Evolutionary conservation across 2,329 filamentous ascomycete species (phyloP).

Genomic region (Colletotrichum costaricense): DNA sequence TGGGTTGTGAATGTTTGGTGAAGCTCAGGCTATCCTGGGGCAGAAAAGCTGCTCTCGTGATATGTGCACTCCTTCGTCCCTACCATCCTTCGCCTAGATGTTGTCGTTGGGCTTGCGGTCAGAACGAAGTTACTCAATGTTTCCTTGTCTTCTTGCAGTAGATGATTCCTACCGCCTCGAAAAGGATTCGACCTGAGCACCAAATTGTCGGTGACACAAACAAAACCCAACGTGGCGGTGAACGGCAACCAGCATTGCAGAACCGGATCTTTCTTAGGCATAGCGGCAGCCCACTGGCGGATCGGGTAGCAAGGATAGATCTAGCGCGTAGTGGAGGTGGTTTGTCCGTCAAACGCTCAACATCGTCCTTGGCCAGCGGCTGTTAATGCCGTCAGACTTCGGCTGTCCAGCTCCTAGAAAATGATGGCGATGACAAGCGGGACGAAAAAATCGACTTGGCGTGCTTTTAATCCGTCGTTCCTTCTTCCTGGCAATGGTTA

Average conservation of each 20-base stretch:
- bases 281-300: conserved; percentile 22
- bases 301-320: conserved; percentile 37
- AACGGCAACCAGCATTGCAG: conserved; percentile 34
- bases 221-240: conserved; percentile 37
- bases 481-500: neutral
- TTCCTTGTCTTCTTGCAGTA: neutral
- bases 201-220: conserved; percentile 38
- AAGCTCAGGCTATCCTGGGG: conserved; percentile 10
- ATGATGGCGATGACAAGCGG: neutral
- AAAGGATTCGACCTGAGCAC: conserved; percentile 20
- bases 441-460: neutral
- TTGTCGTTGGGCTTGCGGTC: neutral
- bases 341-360: conserved; percentile 23
- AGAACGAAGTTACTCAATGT: neutral
- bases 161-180: conserved; percentile 3
- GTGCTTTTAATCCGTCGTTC: neutral
- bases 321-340: conserved; percentile 23
- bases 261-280: conserved; percentile 35
- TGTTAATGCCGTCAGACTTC: neutral
- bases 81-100: neutral
- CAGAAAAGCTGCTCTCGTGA: conserved; percentile 28
- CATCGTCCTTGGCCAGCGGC: conserved; percentile 3
- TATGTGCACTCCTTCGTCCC: conserved; percentile 20
- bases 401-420: conserved; percentile 2
- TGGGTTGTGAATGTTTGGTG: conserved; percentile 14